Evolutionary conservation across 331 rosid genomes (phyloP), one percentile per base, ranked within the genome.

Genomic region (Arachis monticola): DNA sequence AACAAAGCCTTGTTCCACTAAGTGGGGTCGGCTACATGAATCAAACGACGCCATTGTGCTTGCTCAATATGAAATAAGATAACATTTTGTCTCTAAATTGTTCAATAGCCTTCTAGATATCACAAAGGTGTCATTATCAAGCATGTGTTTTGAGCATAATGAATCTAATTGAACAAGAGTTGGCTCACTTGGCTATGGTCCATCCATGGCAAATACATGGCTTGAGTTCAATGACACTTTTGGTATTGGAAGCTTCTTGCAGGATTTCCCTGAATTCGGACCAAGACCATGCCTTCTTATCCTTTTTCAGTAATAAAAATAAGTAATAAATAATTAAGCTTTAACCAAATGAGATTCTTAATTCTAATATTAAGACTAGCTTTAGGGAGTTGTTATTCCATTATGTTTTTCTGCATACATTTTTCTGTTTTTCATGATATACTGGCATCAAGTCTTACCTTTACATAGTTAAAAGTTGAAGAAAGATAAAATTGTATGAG

Each of bases 401-500:
- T 11, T 47, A 2, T 46, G 10, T 17, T 2, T 32, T 57, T 64
- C 62, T 71, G 65, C 70, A 51, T 41, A 51, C 47, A 60, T 41
- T 7, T 64, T 31, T 81, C 44, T 44, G 59, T 14, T 51, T 10
- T 38, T 13, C 3, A 45, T 73, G 72, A 30, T 72, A 11, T 69
- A 41, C 52, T 67, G 14, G 79, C 75, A 27, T 38, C 10, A 32
- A 31, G 35, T 32, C 59, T 76, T 65, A 65, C 81, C 10, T 56
- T 73, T 10, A 12, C 68, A 65, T 41, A 48, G 41, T 17, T 9
- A 38, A 30, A 5, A 31, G 31, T 62, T 64, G 6, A 75, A 68
- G 58, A 70, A 69, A 55, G 81, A 65, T 40, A 79, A 53, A 67
- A 53, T 55, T 66, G 79, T 70, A 53, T 44, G 6, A 67, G 69